These are phyloP conservation scores for Backusella mclennaniae DNA, from an alignment of 192 early-diverging fungal genomes.

Conservation along the genomic window DNA sequence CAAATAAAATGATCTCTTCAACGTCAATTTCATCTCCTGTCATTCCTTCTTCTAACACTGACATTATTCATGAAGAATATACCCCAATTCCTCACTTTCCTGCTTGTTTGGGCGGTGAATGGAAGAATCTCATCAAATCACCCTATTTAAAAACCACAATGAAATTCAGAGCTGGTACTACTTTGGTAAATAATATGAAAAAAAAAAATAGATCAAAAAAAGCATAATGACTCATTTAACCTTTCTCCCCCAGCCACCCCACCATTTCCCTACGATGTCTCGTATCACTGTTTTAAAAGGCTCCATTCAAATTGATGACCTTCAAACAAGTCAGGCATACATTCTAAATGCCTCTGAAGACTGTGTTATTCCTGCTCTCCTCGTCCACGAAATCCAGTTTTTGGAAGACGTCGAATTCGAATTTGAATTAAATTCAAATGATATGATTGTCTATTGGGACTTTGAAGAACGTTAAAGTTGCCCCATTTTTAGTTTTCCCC, in stretches of 20 bases:
- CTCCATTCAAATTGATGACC: constrained; percentile 18
- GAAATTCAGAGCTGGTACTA: constrained; percentile 18
- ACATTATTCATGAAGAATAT: constrained; percentile 1
- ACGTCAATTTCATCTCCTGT: constrained; percentile 8
- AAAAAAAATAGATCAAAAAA: constrained; percentile 1
- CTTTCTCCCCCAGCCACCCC: constrained; percentile 15
- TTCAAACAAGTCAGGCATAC: constrained; percentile 16
- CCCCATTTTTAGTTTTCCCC: background rate
- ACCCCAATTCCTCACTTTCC: constrained; percentile 26
- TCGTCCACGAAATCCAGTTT: constrained; percentile 25
- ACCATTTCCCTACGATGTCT: constrained; percentile 19
- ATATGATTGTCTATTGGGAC: constrained; percentile 31
- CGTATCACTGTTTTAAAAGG: constrained; percentile 23
- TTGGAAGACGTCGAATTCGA: constrained; percentile 24
- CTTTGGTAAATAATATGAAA: constrained; percentile 17
- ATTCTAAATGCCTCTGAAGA: constrained; percentile 15
- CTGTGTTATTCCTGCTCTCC: constrained; percentile 21
- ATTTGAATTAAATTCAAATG: constrained; percentile 20
- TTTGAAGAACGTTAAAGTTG: constrained; percentile 29
- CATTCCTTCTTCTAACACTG: background rate
- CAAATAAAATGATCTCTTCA: constrained; percentile 8
- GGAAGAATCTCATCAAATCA: constrained; percentile 19
- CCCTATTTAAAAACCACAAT: constrained; percentile 27
- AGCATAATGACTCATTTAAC: constrained; percentile 8
- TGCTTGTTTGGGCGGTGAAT: constrained; percentile 27